A percentile compares a stretch with the other conserved stretches of the same genome.
These are phyloP conservation scores for Isabelozyma pseudorhagii DNA, from an alignment of 805 yeast genomes.

Conservation along the genomic window DNA sequence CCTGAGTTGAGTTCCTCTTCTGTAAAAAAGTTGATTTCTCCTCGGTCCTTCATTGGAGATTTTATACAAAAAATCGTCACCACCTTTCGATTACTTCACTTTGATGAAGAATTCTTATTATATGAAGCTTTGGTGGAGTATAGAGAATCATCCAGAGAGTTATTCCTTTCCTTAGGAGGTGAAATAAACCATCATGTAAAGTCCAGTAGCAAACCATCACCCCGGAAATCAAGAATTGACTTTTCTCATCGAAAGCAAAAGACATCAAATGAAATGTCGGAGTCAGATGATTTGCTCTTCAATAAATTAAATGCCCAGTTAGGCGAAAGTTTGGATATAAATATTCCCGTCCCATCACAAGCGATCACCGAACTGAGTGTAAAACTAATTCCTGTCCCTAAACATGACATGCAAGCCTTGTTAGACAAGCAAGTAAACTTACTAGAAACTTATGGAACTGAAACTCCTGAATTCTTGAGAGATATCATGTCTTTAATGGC, in stretches of 20 bases:
- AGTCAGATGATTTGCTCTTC: constrained; percentile 13
- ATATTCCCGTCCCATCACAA: constrained; percentile 7
- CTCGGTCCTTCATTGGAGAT: constrained; percentile 25
- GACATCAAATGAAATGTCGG: not conserved
- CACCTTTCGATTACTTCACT: constrained; percentile 29
- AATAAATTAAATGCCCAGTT: constrained; percentile 9
- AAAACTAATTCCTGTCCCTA: constrained; percentile 40
- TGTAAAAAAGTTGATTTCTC: constrained; percentile 9
- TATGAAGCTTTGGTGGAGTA: constrained; percentile 34
- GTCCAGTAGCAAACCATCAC: not conserved
- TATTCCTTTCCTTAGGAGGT: constrained; percentile 14
- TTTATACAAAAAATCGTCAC: constrained; percentile 30
- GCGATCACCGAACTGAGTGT: constrained; percentile 2
- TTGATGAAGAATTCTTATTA: constrained; percentile 33
- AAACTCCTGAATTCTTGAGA: constrained; percentile 44
- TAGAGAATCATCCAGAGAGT: constrained; percentile 21
- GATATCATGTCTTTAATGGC: constrained; percentile 45
- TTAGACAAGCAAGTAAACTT: constrained; percentile 52
- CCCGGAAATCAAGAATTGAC: not conserved
- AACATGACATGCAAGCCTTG: constrained; percentile 47
- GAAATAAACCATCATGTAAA: not conserved
- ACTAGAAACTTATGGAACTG: constrained; percentile 50
- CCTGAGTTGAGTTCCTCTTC: not conserved
- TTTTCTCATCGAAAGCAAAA: not conserved
- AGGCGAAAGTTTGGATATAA: constrained; percentile 6